Conservation (phyloP, 2,329 filamentous ascomycete species). For the Paramyrothecium roridum region DNA sequence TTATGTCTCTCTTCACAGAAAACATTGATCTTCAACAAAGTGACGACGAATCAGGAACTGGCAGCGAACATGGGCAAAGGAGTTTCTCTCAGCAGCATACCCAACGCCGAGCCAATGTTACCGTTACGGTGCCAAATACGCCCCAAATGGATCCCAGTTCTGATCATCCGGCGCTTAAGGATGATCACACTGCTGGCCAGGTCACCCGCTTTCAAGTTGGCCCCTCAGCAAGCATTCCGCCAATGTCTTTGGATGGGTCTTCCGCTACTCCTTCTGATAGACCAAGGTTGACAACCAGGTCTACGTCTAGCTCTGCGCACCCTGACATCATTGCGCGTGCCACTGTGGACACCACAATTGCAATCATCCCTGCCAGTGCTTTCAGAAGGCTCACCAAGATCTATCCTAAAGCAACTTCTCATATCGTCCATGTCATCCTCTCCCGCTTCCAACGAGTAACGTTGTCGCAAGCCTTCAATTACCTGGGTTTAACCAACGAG, state of each 20-base stretch:
- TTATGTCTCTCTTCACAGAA: conserved; percentile 94
- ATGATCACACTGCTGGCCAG: conserved; percentile 11
- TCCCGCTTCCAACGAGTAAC: conserved; percentile 94
- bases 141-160: conserved; percentile 31
- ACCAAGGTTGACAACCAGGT: conserved; percentile 39
- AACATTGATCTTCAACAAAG: conserved; percentile 78
- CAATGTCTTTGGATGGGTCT: conserved; percentile 64
- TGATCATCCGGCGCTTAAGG: conserved; percentile 8
- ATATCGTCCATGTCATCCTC: conserved; percentile 96
- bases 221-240: conserved; percentile 59
- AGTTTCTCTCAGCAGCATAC: conserved; percentile 14
- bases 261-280: conserved; percentile 24
- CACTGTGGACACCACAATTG: conserved; percentile 94
- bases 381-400: conserved; percentile 89
- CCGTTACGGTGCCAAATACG: conserved; percentile 31
- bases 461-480: conserved; percentile 89
- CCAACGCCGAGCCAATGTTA: conserved; percentile 8
- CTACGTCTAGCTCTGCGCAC: conserved; percentile 73
- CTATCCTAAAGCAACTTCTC: conserved; percentile 93
- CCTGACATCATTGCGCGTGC: conserved; percentile 96
- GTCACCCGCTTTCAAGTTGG: conserved; percentile 8
- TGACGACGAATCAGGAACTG: conserved; percentile 45
- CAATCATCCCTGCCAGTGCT: conserved; percentile 94
- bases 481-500: conserved; percentile 87
- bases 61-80: conserved; percentile 26